Evolutionary conservation across 164 flowering plant genomes (phyloP), one percentile per base, ranked within the genome.

Genomic region (Euptelea pleiosperma): DNA sequence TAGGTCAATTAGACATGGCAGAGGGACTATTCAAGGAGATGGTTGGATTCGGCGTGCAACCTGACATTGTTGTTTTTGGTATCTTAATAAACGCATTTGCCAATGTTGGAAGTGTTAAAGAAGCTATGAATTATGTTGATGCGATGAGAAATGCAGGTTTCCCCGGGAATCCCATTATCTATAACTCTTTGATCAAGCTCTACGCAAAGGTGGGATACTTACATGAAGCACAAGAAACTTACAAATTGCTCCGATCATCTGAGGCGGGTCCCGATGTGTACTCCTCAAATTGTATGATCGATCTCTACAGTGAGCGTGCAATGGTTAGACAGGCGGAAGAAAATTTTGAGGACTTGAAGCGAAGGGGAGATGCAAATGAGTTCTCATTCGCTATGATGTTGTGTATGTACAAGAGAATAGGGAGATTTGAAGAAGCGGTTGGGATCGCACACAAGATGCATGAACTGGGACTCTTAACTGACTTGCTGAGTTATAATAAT

Each of bases 301-400:
- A 87, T 61, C 87, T 92, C 41, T 92, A 92, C 68, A 82, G 82
- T 44, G 79, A 79, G 60, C 73, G 74, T 26, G 70, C 73, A 2
- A 79, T 89, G 96, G 90, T 86, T 6, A 59, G 61, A 40, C 67
- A 78, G 54, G 98, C 98, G 2, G 89, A 87, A 71, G 81, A 76
- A 51, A 74, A 87, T 36, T 89, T 89, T 58, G 74, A 72, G 52
- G 57, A 60, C 53, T 29, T 92, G 76, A 79, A 73, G 64, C 60
- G 43, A 49, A 80, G 73, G 42, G 89, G 85, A 16, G 48, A 55
- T n/a, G 96, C 90, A 22, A 93, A 89, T 64, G 97, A 93, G 73
- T 93, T 93, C 59, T 79, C 96, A 2, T 87, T 62, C 63, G 87
- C 96, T 41, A 89, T 87, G 96, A 93, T 89, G 90, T 60, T 92